Base-by-base conservation (phyloP, 164 flowering plant genomes). In the Stephania yunnanensis region DNA sequence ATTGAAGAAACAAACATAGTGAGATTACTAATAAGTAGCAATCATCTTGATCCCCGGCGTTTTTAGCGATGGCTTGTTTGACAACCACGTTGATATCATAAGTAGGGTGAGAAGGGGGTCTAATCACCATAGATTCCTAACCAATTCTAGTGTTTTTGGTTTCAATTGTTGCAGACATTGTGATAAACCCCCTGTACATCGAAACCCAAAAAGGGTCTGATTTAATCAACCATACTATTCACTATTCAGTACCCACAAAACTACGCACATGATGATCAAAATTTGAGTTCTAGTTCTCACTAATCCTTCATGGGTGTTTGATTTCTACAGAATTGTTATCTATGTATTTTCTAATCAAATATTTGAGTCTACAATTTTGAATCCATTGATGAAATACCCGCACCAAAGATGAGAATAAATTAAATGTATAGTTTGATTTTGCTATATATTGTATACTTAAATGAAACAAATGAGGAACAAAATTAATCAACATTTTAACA, bases 21-120 rank as follows among this genome's bases (percentile, higher is more conserved):
- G 29, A 61, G 22, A 31, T 50, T 36, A 36, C 3, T 36, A 36
- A 36, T 36, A 2, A 36, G 42, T 36, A 36, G 42, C 42, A 68
- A 50, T 73, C 45, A 80, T 82, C 86, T 71, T 48, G 50, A 77
- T 77, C 79, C 10, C 84, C 96, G 45, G 91, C 88, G 79, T 94
- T 97, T 77, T 92, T 96, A 3, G 93, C 78, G 42, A 94, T 92
- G 29, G 98, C 96, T 44, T 90, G 88, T 66, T 86, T 83, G 76
- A 94, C 88, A 69, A 88, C 82, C 17, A 80, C 94, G 74, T 85
- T 85, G 81, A 94, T 86, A 80, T 94, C 97, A 77, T 94, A 85
- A 25, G 91, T 91, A 17, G 93, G 93, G 68, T 91, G 93, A 17
- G 83, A 84, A 66, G 96, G 93, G 74, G 93, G 92, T 68, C 82